Evolutionary conservation across 495 filamentous ascomycete species (phyloP).

Genomic region (Umbilicaria muhlenbergii): DNA sequence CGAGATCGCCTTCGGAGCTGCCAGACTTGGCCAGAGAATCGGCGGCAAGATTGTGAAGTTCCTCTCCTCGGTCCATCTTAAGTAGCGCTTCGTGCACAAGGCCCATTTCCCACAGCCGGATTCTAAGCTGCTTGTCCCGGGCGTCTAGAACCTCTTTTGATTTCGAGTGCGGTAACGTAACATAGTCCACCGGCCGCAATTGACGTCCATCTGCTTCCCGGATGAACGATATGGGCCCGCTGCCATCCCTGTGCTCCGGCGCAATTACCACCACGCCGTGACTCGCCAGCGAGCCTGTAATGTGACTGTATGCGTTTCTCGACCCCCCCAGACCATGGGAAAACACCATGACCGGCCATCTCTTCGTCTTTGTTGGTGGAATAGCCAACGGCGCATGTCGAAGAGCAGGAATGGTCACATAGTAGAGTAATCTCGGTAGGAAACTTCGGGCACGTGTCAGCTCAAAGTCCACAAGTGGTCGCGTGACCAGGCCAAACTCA

Average conservation of each 20-base stretch:
- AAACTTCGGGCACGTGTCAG: conserved; percentile 23
- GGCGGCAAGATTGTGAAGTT: conserved; percentile 18
- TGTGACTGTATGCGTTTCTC: conserved; percentile 58
- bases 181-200: conserved; percentile 15
- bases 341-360: conserved; percentile 68
- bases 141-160: conserved; percentile 38
- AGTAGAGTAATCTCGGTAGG: conserved; percentile 49
- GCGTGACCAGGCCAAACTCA: conserved; percentile 20
- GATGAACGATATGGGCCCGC: conserved; percentile 47
- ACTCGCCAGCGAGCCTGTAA: conserved; percentile 54
- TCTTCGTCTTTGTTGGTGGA: conserved; percentile 13
- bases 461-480: neutral
- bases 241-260: conserved; percentile 64
- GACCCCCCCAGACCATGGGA: conserved; percentile 66
- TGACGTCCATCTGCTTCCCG: conserved; percentile 5
- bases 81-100: conserved; percentile 44
- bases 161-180: conserved; percentile 31
- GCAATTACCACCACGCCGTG: conserved; percentile 63
- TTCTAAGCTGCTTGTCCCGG: conserved; percentile 50
- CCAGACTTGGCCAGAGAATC: neutral
- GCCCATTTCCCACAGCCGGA: conserved; percentile 58
- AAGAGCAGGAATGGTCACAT: conserved; percentile 42
- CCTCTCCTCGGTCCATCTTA: conserved; percentile 38
- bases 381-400: conserved; percentile 30
- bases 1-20: conserved; percentile 18